These are phyloP conservation scores for Ciborinia camelliae DNA, from an alignment of 2,329 filamentous ascomycete genomes.

Conservation along the genomic window DNA sequence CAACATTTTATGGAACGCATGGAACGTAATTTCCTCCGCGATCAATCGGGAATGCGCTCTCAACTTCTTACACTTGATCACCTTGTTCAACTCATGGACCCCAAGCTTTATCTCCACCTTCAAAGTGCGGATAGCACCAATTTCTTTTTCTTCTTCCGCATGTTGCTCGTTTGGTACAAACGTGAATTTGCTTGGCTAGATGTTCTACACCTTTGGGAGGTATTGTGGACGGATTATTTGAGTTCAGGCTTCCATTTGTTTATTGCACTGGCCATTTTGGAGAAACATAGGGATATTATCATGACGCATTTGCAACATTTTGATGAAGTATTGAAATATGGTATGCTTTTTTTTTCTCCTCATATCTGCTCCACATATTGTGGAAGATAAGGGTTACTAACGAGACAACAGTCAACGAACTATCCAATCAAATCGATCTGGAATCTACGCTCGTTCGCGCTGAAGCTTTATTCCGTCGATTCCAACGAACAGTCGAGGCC, in stretches of 20 bases:
- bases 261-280: slow-evolving; percentile 86
- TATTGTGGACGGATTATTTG: slow-evolving; percentile 88
- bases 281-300: slow-evolving; percentile 94
- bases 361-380: background rate
- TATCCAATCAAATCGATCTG: slow-evolving; percentile 89
- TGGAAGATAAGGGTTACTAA: slow-evolving; percentile 4
- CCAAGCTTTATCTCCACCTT: slow-evolving; percentile 86
- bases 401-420: slow-evolving; percentile 71
- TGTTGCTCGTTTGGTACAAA: slow-evolving; percentile 99
- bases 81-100: slow-evolving; percentile 94
- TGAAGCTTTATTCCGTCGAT: slow-evolving; percentile 82
- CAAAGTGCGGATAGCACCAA: slow-evolving; percentile 92
- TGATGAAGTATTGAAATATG: slow-evolving; percentile 95
- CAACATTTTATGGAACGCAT: slow-evolving; percentile 95
- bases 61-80: slow-evolving; percentile 91
- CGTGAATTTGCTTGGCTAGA: slow-evolving; percentile 91
- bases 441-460: slow-evolving; percentile 81
- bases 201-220: slow-evolving; percentile 85
- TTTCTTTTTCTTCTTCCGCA: slow-evolving; percentile 99
- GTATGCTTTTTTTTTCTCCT: slow-evolving; percentile 57
- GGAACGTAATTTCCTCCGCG: slow-evolving; percentile 93
- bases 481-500: slow-evolving; percentile 82
- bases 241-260: slow-evolving; percentile 93
- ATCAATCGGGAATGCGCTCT: slow-evolving; percentile 92
- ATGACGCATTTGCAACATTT: slow-evolving; percentile 93